Evolutionary conservation across 371 early-diverging fungal species (phyloP), one percentile per base, ranked within the genome.

Genomic region (Saksenaea vasiformis): DNA sequence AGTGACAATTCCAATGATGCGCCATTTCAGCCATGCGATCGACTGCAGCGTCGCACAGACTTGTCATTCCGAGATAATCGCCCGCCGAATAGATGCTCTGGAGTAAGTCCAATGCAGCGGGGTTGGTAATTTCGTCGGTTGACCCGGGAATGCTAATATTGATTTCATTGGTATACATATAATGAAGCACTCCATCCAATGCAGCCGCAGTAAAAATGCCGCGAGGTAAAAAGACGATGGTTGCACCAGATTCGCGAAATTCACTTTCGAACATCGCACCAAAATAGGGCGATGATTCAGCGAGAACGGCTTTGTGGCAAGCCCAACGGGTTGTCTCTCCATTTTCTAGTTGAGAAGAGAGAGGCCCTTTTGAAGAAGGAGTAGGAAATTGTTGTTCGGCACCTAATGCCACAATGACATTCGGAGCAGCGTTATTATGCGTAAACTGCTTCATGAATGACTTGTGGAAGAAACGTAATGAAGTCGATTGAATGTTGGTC

Each of bases 231-330:
- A 55, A 69, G 1, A 74, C 67, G 26, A 68, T 64, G 41, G 63
- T 61, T 8, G 74, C 69, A 39, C 61, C 64, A 4, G 77, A 70
- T 47, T 79, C 80, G 1, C 55, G 51, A 59, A 79, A 79, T 13
- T 69, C 67, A 19, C 68, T 62, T 13, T 70, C 66, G 65, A 79
- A 79, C 58, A 79, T 67, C 26, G 77, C 67, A 19, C 64, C 65
- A 60, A 79, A 79, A 58, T 79, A 79, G 31, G 77, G 75, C 2
- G 80, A 77, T 2, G 65, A 64, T n/a, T 58, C 60, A 13, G 70
- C 37, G 5, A 79, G 59, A 1, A 79, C 66, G 11, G 57, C 28
- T 51, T 74, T 79, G 64, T 79, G 73, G 65, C 71, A 69, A 13
- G 65, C 27, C 77, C 77, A 77, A 19, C 58, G 56, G 9, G 43